A percentile compares a stretch with the other conserved stretches of the same genome.
Conservation (phyloP, 805 yeast genomes). For the Groenewaldozyma tartarivorans region DNA sequence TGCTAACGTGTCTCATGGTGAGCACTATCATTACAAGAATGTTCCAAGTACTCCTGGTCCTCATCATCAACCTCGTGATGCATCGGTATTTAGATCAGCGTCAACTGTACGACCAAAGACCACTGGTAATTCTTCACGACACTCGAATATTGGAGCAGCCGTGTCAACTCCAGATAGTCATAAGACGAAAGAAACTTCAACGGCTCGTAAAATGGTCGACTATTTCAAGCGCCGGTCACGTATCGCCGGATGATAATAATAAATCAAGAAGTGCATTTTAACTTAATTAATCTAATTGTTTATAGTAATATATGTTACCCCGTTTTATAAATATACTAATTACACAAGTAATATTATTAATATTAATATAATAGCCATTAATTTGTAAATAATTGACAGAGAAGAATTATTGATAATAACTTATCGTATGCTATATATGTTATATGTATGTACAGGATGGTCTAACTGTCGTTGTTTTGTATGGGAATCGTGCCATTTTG, state of each 20-base stretch:
- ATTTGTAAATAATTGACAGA: too few species aligned
- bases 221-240: constrained; percentile 30
- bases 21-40: not conserved
- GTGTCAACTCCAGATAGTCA: constrained; percentile 3
- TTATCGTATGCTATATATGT: too few species aligned
- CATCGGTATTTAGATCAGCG: not conserved
- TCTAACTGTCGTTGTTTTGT: too few species aligned
- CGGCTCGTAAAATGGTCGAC: constrained; percentile 28
- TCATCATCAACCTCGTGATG: constrained; percentile 1
- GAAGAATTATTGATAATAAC: too few species aligned
- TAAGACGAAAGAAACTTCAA: constrained; percentile 18
- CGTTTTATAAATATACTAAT: too few species aligned
- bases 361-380: too few species aligned
- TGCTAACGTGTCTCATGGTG: too few species aligned
- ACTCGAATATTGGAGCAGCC: not conserved
- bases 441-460: too few species aligned
- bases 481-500: too few species aligned
- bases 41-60: not conserved
- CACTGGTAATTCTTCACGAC: not conserved
- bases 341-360: too few species aligned
- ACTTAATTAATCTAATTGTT: not conserved
- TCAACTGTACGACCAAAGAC: not conserved
- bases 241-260: constrained; percentile 12
- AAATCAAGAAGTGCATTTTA: not conserved
- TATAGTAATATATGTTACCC: not conserved